Conservation (phyloP, 805 yeast genomes). For the Kazachstania kunashirensis region DNA sequence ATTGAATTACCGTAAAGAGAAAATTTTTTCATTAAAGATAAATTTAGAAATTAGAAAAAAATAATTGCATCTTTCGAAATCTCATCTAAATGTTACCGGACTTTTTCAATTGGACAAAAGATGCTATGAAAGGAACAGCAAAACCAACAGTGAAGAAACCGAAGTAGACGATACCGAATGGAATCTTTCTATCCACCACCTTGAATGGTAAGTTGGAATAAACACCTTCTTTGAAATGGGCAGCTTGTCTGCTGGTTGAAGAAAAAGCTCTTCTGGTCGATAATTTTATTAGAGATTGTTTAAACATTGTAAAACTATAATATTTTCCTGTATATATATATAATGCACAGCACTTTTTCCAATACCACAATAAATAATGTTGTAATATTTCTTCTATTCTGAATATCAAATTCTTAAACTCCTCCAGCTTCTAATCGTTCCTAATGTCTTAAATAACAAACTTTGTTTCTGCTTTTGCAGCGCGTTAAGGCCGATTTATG, state of each 20-base stretch:
- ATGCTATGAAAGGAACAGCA: slow-evolving; percentile 69
- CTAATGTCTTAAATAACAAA: too few relatives aligned
- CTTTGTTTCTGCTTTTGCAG: too few relatives aligned
- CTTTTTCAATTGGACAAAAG: slow-evolving; percentile 79
- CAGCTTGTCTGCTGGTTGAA: slow-evolving; percentile 39
- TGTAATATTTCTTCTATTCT: too few relatives aligned
- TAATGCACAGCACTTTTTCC: too few relatives aligned
- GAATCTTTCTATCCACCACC: slow-evolving; percentile 88
- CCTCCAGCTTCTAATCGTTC: too few relatives aligned
- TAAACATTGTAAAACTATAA: slow-evolving; percentile 5
- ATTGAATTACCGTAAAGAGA: too few relatives aligned
- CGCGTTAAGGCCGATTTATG: not conserved
- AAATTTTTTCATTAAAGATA: not conserved
- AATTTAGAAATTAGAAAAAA: too few relatives aligned
- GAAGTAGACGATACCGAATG: slow-evolving; percentile 75
- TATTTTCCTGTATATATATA: too few relatives aligned
- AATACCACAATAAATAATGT: too few relatives aligned
- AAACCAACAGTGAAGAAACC: slow-evolving; percentile 65
- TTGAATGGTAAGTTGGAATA: slow-evolving; percentile 91
- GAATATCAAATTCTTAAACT: too few relatives aligned
- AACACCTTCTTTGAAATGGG: slow-evolving; percentile 69
- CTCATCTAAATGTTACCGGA: slow-evolving; percentile 39
- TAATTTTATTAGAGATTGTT: slow-evolving; percentile 4
- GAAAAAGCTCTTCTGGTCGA: slow-evolving; percentile 39
- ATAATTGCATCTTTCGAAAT: not conserved